Evolutionary conservation across 2,329 filamentous ascomycete species (phyloP).

Genomic region (Cordyceps javanica): DNA sequence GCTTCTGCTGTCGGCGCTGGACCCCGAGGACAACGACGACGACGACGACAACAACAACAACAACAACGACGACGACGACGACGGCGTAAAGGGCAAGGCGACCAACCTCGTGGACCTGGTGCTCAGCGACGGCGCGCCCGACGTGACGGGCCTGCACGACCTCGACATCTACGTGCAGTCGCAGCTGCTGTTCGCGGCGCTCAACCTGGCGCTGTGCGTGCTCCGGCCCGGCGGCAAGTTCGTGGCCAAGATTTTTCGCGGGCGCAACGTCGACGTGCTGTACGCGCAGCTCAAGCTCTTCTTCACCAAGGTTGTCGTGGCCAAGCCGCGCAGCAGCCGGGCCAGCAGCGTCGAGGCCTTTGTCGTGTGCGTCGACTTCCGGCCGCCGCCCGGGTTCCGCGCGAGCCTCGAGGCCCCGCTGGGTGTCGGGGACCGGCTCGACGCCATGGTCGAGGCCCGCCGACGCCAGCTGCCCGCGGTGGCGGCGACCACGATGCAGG

Average conservation of each 20-base stretch:
- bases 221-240: constrained; percentile 91
- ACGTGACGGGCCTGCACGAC: constrained; percentile 94
- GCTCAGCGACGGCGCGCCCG: constrained; percentile 89
- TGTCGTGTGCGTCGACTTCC: constrained; percentile 87
- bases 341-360: constrained; percentile 97
- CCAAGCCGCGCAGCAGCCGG: constrained; percentile 90
- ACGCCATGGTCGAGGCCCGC: constrained; percentile 41
- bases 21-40: constrained; percentile 56
- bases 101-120: constrained; percentile 85
- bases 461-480: constrained; percentile 34
- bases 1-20: constrained; percentile 76
- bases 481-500: constrained; percentile 40
- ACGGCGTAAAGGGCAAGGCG: no score
- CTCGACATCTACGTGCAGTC: constrained; percentile 98
- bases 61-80: constrained; percentile 34
- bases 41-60: constrained; percentile 38
- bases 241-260: constrained; percentile 95
- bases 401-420: constrained; percentile 71
- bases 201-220: constrained; percentile 90
- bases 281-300: constrained; percentile 92
- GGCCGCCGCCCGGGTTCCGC: constrained; percentile 68
- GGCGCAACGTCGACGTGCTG: constrained; percentile 89
- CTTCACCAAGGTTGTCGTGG: constrained; percentile 78
- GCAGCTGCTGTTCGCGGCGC: constrained; percentile 86
- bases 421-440: constrained; percentile 53